These are phyloP conservation scores for Hymenoscyphus repandus DNA, from an alignment of 2,329 filamentous ascomycete genomes.

Conservation along the genomic window DNA sequence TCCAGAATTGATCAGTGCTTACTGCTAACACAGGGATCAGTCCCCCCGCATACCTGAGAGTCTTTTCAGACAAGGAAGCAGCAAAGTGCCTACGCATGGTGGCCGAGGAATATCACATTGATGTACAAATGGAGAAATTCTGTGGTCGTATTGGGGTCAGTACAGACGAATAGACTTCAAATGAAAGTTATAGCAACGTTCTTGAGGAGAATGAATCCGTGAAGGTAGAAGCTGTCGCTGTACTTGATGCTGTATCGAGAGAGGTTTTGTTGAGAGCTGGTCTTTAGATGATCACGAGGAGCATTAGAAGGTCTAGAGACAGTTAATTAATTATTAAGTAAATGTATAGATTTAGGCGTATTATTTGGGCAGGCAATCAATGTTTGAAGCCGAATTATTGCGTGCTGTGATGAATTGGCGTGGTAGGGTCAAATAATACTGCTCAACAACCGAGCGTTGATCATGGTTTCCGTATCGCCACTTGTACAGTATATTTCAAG, in stretches of 20 bases:
- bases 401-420: too few relatives aligned
- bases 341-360: too few relatives aligned
- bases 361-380: too few relatives aligned
- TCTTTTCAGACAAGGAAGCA: slow-evolving; percentile 9
- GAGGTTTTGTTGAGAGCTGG: slow-evolving; percentile 6
- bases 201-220: slow-evolving; percentile 6
- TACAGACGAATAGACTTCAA: slow-evolving; percentile 27
- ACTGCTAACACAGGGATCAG: slow-evolving; percentile 2
- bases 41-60: slow-evolving; percentile 1
- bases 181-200: slow-evolving; percentile 23
- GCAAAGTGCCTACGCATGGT: slow-evolving; percentile 6
- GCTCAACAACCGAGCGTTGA: too few relatives aligned
- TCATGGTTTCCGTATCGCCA: too few relatives aligned
- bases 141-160: slow-evolving; percentile 22
- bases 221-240: slow-evolving; percentile 4
- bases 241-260: slow-evolving; percentile 5
- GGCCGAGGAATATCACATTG: slow-evolving; percentile 16
- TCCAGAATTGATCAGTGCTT: slow-evolving; percentile 22
- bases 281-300: slow-evolving; percentile 9
- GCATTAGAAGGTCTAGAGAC: background rate
- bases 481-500: too few relatives aligned
- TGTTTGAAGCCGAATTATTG: too few relatives aligned
- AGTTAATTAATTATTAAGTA: background rate
- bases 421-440: too few relatives aligned
- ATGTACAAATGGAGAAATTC: slow-evolving; percentile 21